Base-by-base conservation (phyloP, 1,284 basidiomycete species). In the Chiua sp. region DNA sequence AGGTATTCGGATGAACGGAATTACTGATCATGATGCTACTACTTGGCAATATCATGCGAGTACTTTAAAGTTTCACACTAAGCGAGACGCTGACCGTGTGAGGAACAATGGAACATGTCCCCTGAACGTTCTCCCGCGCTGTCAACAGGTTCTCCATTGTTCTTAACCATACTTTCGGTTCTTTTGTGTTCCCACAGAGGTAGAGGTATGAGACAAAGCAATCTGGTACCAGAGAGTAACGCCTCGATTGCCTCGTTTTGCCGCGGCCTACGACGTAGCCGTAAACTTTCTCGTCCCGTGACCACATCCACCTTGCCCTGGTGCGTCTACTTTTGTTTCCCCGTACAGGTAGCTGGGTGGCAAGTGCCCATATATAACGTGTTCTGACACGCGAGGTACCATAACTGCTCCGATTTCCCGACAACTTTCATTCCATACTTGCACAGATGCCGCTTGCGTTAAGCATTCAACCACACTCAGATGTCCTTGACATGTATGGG, bases 1-100 rank as follows among this genome's bases (percentile, higher is more conserved):
- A 94, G 77, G 92, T 98, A 37, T 98, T 98, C 77, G 86, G 90
- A 63, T 98, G 78, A 82, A 22, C n/a, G 20, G 37, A 39, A 18
- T 8, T n/a, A 22, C 42, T 39, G 37, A 22, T 22, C 42, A 44
- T 44, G 10, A 22, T 44, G 42, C 42, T 44, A 22, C 42, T 44
- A 44, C 42, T n/a, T 44, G 7, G 42, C 42, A 44, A 44, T 44
- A 44, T 44, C 42, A 44, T n/a, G 42, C 42, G 42, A 44, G 30
- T 28, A 51, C 53, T 42, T 44, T 54, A 37, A 49, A 50, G 48
- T 44, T 51, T 57, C 44, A 57, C 37, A n/a, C 47, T 47, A 48
- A 42, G 51, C 51, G 56, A 55, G 56, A 58, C 4, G 35, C 47
- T 11, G n/a, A 32, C 58, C 53, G 44, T 55, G 51, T 44, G 30